A percentile compares a stretch with the other conserved stretches of the same genome.
Conservation (phyloP, 345 rosid genomes). For the Populus davidiana region DNA sequence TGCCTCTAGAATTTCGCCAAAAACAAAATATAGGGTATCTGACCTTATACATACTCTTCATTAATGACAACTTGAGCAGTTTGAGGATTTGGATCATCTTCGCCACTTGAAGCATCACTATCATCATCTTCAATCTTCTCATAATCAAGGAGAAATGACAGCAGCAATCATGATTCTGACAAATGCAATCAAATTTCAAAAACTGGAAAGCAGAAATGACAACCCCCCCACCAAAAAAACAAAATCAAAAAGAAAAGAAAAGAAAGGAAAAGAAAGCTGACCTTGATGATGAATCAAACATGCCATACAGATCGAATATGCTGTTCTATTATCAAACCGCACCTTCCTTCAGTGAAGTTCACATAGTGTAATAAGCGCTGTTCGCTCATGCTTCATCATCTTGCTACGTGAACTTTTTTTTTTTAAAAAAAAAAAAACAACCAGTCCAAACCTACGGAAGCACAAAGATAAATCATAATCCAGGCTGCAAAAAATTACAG, state of each 20-base stretch:
- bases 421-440: too few relatives aligned
- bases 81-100: conserved; percentile 56
- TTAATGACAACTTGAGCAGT: conserved; percentile 45
- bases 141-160: conserved; percentile 82
- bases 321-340: too few relatives aligned
- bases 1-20: neutral
- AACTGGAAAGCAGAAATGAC: conserved; percentile 6
- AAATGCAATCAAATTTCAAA: conserved; percentile 4
- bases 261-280: conserved; percentile 14
- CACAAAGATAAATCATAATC: too few relatives aligned
- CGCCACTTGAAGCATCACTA: conserved; percentile 54
- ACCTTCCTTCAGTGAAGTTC: too few relatives aligned
- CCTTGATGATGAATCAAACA: conserved; percentile 91
- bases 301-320: too few relatives aligned
- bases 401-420: too few relatives aligned
- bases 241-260: neutral
- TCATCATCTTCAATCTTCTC: conserved; percentile 84
- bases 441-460: too few relatives aligned
- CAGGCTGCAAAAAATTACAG: too few relatives aligned
- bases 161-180: conserved; percentile 80
- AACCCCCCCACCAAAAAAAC: too few relatives aligned
- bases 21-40: conserved; percentile 5
- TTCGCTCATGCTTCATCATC: too few relatives aligned
- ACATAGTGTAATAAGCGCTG: too few relatives aligned
- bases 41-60: conserved; percentile 84